Evolutionary conservation across 768 basidiomycete species (phyloP), one percentile per base, ranked within the genome.

Genomic region (Suillus subluteus): DNA sequence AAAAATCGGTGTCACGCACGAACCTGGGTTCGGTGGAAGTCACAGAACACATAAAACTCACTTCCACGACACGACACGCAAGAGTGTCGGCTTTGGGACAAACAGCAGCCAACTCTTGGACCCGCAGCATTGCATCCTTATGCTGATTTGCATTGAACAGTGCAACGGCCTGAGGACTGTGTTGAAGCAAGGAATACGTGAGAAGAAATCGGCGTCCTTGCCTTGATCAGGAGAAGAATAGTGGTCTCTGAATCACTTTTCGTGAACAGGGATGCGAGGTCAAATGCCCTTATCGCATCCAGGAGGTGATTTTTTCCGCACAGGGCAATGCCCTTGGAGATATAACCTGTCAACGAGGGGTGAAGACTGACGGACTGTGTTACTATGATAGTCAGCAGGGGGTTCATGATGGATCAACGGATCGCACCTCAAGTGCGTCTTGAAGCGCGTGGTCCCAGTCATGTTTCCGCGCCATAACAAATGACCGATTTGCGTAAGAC

Each of bases 11-110:
- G 46, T n/a, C n/a, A 46, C 9, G 46, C 21, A 46, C 9, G 46
- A n/a, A 46, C 44, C 18, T 44, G 46, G 9, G 11, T 46, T 46
- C n/a, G 21, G n/a, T 21, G n/a, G 21, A 46, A n/a, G 46, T 46
- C 21, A n/a, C 46, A 46, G n/a, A 46, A 46, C n/a, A 46, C n/a
- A 46, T n/a, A n/a, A n/a, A n/a, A 46, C 46, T 46, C 46, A 46
- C 46, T n/a, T 46, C 46, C 11, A 46, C 46, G 9, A n/a, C 46
- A n/a, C 46, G 46, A n/a, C 46, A 46, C n/a, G 15, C 18, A 46
- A 46, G 46, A 11, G 21, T 46, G 9, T 46, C 46, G n/a, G n/a
- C 2, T 11, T n/a, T 11, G 46, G 46, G 9, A 11, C n/a, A 46
- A 12, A 46, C 0, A n/a, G 9, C 46, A 46, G 11, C n/a, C 46